Evolutionary conservation across 805 yeast genomes (phyloP).

Genomic region (Nakazawaea wyomingensis): DNA sequence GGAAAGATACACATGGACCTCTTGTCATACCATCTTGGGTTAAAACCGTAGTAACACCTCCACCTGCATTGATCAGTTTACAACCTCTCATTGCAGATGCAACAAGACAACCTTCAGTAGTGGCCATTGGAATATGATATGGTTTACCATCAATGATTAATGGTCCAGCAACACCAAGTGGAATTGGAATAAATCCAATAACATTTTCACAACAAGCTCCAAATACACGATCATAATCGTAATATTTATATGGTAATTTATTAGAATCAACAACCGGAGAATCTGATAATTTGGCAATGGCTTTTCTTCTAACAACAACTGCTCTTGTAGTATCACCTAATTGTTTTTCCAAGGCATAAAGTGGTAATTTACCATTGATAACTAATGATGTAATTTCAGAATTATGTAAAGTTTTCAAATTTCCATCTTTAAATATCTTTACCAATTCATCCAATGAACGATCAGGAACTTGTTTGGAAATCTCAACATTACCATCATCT

Average conservation of each 20-base stretch:
- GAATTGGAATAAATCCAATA: constrained; percentile 92
- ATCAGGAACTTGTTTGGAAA: constrained; percentile 22
- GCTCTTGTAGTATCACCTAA: constrained; percentile 88
- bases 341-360: constrained; percentile 92
- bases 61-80: constrained; percentile 95
- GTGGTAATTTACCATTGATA: constrained; percentile 72
- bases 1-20: constrained; percentile 95
- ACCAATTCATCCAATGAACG: constrained; percentile 62
- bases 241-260: constrained; percentile 72
- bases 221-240: constrained; percentile 92
- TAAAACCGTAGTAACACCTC: constrained; percentile 88
- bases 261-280: constrained; percentile 73
- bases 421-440: constrained; percentile 63
- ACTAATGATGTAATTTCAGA: constrained; percentile 73
- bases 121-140: constrained; percentile 96
- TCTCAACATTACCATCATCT: constrained; percentile 18
- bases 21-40: constrained; percentile 98
- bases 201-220: constrained; percentile 99
- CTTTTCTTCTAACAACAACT: constrained; percentile 85
- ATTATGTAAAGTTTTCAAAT: constrained; percentile 58
- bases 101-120: constrained; percentile 97
- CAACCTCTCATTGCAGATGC: constrained; percentile 99
- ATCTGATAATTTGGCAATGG: constrained; percentile 78
- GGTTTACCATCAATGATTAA: constrained; percentile 83
- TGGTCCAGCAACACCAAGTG: constrained; percentile 98